phyloP scores from a whole-genome alignment of 306 rosid species.

The Ammopiptanthus mongolicus region DNA sequence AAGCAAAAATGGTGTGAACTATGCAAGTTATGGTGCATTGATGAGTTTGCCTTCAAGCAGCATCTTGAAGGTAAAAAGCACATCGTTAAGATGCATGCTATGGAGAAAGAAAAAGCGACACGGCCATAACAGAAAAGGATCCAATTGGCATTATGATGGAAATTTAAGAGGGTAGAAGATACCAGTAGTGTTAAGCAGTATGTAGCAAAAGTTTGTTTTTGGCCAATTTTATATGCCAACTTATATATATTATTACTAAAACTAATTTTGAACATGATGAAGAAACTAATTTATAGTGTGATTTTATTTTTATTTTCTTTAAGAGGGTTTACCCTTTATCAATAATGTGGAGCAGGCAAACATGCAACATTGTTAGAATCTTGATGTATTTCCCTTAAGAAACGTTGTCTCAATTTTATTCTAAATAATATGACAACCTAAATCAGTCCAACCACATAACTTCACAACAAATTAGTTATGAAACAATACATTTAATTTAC shows the following conservation, averaged over 20 bases:
- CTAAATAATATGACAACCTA: too few species aligned
- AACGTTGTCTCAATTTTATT: too few species aligned
- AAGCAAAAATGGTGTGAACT: conserved; percentile 24
- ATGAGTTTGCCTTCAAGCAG: conserved; percentile 9
- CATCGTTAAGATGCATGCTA: neutral
- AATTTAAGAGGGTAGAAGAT: neutral
- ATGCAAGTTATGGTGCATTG: conserved; percentile 28
- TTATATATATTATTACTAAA: too few species aligned
- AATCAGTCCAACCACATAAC: too few species aligned
- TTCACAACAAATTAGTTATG: too few species aligned
- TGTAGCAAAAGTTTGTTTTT: neutral
- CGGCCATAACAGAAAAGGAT: neutral
- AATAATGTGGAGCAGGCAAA: too few species aligned
- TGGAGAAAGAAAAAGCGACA: neutral
- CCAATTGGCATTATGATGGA: neutral
- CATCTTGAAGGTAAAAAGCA: conserved; percentile 32
- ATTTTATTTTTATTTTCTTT: neutral
- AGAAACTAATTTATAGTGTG: neutral
- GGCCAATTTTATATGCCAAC: neutral
- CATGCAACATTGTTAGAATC: too few species aligned
- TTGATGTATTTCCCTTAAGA: too few species aligned
- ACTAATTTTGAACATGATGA: too few species aligned
- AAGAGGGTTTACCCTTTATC: too few species aligned
- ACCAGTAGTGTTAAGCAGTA: neutral
- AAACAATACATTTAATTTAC: too few species aligned